Evolutionary conservation across 495 filamentous ascomycete genomes (phyloP), one percentile per base, ranked within the genome.

Genomic region (Copromyces sp.): DNA sequence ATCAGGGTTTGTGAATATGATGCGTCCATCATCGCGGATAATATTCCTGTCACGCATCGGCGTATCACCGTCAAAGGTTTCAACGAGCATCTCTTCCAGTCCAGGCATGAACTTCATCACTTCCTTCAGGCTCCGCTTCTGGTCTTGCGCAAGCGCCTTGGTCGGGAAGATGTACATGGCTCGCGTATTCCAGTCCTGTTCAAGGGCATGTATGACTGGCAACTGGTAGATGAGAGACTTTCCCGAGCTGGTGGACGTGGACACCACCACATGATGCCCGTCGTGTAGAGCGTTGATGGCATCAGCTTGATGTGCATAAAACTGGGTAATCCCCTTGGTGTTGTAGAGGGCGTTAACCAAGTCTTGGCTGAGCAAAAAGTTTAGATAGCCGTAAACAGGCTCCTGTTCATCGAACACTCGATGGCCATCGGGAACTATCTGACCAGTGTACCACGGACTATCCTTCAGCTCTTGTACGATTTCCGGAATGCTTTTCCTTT

Each of bases 111-210:
- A 96, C 24, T 86, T 81, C 61, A 98, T 82, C 72, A 99, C 83
- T 65, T 97, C 93, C 76, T 91, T 90, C 80, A 98, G 85, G 76
- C 94, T 97, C 72, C 95, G 87, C 77, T 89, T 89, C 81, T 99
- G 95, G 82, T 98, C 95, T 80, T 99, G 95, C 3, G 95, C 95
- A 16, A 99, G 84, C 12, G 95, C 95, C 82, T 99, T 99, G 3
- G 95, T 99, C 1, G 95, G 95, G 73, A 99, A 99, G 32, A 99
- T 97, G 78, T 97, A 98, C 90, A 99, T 93, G 11, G 95, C 95
- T 75, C 94, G 84, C 59, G 93, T 91, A 68, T 90, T 85, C 4
- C 77, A 80, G 75, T 98, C 92, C 59, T 87, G 84, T 80, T 98
- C 95, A 12, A 99, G 85, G 38, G 91, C 92, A 78, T 97, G 90